These are phyloP conservation scores for Yarrowia phangngaensis DNA, from an alignment of 805 yeast species.

Conservation along the genomic window DNA sequence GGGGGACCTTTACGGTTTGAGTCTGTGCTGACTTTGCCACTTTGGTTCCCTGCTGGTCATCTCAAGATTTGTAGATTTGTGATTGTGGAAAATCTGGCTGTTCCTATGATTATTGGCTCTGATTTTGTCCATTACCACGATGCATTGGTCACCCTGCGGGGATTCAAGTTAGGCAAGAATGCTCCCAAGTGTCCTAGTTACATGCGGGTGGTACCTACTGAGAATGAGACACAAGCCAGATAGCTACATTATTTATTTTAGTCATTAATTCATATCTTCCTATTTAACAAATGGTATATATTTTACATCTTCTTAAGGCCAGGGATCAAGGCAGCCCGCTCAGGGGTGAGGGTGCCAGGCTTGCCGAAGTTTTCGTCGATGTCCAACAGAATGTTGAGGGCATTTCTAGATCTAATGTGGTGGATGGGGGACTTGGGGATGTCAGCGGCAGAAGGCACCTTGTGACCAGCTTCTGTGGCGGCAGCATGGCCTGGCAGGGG, in stretches of 20 bases:
- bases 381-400: slow-evolving; percentile 44
- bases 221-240: neutral
- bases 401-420: slow-evolving; percentile 43
- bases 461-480: slow-evolving; percentile 45
- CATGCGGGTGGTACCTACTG: slow-evolving; percentile 3
- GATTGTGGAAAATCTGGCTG: slow-evolving; percentile 9
- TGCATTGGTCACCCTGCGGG: slow-evolving; percentile 15
- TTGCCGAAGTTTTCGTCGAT: slow-evolving; percentile 47
- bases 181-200: slow-evolving; percentile 6
- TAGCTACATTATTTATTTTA: neutral
- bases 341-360: slow-evolving; percentile 37
- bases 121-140: slow-evolving; percentile 13
- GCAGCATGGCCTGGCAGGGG: slow-evolving; percentile 53
- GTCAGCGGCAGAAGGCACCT: slow-evolving; percentile 40
- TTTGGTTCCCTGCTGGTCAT: slow-evolving; percentile 22
- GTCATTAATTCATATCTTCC: slow-evolving; percentile 13
- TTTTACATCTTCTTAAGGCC: slow-evolving; percentile 28
- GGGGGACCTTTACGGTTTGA: slow-evolving; percentile 1
- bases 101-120: slow-evolving; percentile 15
- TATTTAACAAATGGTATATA: no score
- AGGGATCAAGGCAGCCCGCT: slow-evolving; percentile 32
- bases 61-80: slow-evolving; percentile 7
- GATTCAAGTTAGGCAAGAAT: slow-evolving; percentile 5
- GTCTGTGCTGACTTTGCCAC: slow-evolving; percentile 8
- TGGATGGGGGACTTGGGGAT: slow-evolving; percentile 37